Evolutionary conservation across 345 rosid genomes (phyloP).

Genomic region (Nasturtium officinale): DNA sequence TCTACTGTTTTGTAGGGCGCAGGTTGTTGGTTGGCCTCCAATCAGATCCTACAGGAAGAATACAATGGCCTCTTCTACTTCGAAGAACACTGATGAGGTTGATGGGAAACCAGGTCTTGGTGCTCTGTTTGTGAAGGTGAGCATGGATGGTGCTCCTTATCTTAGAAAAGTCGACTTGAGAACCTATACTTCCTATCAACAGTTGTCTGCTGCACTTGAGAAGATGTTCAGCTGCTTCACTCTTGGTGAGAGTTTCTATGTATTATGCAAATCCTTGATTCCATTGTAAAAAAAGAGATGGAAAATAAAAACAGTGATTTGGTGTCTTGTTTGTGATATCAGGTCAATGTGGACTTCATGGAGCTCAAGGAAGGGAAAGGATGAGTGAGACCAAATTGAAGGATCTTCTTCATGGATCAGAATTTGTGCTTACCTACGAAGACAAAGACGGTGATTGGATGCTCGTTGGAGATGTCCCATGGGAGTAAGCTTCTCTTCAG

Average conservation of each 20-base stretch:
- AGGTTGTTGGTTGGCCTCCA: conserved; percentile 98
- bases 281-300: neutral
- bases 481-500: conserved; percentile 69
- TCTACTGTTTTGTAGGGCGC: conserved; percentile 60
- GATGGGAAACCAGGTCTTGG: conserved; percentile 82
- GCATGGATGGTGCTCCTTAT: conserved; percentile 97
- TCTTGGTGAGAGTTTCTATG: conserved; percentile 55
- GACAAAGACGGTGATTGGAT: conserved; percentile 95
- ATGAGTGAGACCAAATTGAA: conserved; percentile 71
- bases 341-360: conserved; percentile 80
- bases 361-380: conserved; percentile 62
- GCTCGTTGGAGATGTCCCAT: conserved; percentile 99
- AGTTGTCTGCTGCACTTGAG: conserved; percentile 82
- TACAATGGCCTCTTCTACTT: conserved; percentile 60
- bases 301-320: neutral
- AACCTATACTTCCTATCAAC: conserved; percentile 65
- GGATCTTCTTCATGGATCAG: conserved; percentile 88
- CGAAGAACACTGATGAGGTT: conserved; percentile 81
- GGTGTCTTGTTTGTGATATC: conserved; percentile 12
- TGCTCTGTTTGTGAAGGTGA: conserved; percentile 79
- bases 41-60: conserved; percentile 80
- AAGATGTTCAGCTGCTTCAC: conserved; percentile 95
- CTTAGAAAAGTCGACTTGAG: conserved; percentile 87
- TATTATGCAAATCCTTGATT: neutral
- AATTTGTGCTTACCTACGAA: conserved; percentile 83